Evolutionary conservation across 2,329 filamentous ascomycete species (phyloP).

Genomic region (Fusarium compactum): DNA sequence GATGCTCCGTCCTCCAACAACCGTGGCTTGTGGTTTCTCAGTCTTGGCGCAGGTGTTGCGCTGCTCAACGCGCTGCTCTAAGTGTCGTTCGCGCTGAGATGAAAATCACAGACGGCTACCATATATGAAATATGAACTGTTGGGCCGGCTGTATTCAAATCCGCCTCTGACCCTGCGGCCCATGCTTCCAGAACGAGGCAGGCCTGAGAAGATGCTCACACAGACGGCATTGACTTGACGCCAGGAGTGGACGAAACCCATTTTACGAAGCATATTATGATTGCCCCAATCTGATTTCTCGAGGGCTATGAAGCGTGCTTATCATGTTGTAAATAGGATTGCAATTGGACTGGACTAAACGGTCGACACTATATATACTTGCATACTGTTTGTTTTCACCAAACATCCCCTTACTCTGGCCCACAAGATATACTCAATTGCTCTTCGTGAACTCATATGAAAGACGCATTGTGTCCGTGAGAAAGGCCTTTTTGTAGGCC

Average conservation of each 20-base stretch:
- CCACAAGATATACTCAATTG: background rate
- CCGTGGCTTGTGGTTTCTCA: conserved; percentile 18
- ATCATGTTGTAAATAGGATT: conserved; percentile 23
- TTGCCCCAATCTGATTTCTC: background rate
- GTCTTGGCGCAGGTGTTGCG: conserved; percentile 27
- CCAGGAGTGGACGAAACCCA: background rate
- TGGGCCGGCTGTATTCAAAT: background rate
- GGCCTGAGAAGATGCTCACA: background rate
- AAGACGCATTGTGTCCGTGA: background rate
- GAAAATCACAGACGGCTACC: background rate
- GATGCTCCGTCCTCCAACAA: conserved; percentile 26
- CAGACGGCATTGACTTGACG: background rate
- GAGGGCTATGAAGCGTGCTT: conserved; percentile 22
- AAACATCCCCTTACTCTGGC: background rate
- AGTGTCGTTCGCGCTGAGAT: background rate
- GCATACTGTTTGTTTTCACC: background rate
- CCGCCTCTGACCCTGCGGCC: background rate
- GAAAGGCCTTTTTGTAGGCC: background rate
- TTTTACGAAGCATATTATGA: conserved; percentile 24
- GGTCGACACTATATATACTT: conserved; percentile 1
- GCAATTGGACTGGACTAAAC: background rate
- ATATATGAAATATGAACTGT: background rate
- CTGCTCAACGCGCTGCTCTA: conserved; percentile 31
- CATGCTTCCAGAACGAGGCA: background rate
- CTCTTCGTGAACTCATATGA: background rate